These are phyloP conservation scores for Knoxia roxburghii DNA, from an alignment of 257 asterid species.

Conservation along the genomic window DNA sequence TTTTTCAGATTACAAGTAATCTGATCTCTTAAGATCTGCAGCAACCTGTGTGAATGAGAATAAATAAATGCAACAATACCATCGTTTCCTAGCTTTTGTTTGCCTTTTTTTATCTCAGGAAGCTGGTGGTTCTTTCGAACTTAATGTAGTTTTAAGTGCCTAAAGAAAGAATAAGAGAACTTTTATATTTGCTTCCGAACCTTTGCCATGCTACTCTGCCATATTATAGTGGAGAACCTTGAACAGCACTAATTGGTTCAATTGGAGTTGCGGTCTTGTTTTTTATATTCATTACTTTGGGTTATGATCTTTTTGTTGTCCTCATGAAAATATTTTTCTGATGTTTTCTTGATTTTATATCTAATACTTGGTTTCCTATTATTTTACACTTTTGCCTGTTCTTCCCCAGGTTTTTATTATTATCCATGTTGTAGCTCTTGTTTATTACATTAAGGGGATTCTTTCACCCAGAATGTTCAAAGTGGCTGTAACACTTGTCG, in stretches of 20 bases:
- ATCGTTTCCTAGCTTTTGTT: background rate
- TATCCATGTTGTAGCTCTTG: conserved; percentile 89
- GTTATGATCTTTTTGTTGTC: background rate
- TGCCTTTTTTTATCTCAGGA: background rate
- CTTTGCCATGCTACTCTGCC: background rate
- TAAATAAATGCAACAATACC: background rate
- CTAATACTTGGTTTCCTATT: background rate
- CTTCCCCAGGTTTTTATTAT: conserved; percentile 76
- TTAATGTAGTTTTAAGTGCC: background rate
- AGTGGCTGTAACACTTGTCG: conserved; percentile 90
- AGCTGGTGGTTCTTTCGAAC: background rate
- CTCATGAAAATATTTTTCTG: background rate
- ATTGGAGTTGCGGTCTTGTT: background rate
- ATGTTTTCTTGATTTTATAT: background rate
- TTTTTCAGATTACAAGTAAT: background rate
- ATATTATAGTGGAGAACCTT: background rate
- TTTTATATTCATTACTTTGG: background rate
- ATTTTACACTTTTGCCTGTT: conserved; percentile 13
- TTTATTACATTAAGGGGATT: conserved; percentile 81
- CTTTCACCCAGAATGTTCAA: conserved; percentile 92
- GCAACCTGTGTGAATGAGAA: background rate
- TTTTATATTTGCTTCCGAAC: background rate
- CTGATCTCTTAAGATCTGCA: background rate
- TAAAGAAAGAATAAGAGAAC: background rate
- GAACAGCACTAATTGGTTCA: background rate